A percentile compares a stretch with the other conserved stretches of the same genome.
phyloP scores from a whole-genome alignment of 2,329 filamentous ascomycete species.

The Alternaria brassicae region DNA sequence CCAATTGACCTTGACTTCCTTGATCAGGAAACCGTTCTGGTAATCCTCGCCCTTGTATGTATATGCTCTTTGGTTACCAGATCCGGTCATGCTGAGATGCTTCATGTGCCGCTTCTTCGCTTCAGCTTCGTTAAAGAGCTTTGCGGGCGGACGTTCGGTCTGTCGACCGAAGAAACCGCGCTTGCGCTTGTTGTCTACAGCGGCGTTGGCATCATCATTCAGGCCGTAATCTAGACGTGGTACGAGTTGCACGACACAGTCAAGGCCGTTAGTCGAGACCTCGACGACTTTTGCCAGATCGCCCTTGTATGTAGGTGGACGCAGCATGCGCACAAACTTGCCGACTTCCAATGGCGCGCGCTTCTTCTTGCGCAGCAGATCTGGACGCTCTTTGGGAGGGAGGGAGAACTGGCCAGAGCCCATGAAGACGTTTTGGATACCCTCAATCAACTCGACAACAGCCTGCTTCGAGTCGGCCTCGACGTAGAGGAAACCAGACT shows the following conservation, averaged over 20 bases:
- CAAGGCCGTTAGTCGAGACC: constrained; percentile 89
- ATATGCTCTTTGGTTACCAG: constrained; percentile 72
- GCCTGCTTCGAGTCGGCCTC: constrained; percentile 89
- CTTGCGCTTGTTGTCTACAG: constrained; percentile 73
- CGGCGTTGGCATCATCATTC: constrained; percentile 75
- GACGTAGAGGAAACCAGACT: constrained; percentile 95
- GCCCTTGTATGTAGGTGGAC: constrained; percentile 79
- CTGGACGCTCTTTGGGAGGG: constrained; percentile 96
- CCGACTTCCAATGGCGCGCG: constrained; percentile 80
- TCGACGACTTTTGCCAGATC: constrained; percentile 93
- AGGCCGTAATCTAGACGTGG: constrained; percentile 91
- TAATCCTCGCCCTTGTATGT: constrained; percentile 89
- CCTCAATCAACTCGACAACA: constrained; percentile 81
- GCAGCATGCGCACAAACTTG: constrained; percentile 88
- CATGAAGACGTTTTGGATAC: constrained; percentile 88
- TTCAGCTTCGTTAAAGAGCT: constrained; percentile 91
- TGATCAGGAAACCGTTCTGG: constrained; percentile 89
- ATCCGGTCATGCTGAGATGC: constrained; percentile 62
- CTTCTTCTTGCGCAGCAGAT: constrained; percentile 89
- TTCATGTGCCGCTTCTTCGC: constrained; percentile 85
- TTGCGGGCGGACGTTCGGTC: constrained; percentile 79
- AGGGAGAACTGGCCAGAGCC: constrained; percentile 86
- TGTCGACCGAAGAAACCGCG: constrained; percentile 60
- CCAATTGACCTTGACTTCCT: constrained; percentile 89
- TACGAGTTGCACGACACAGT: constrained; percentile 85